A percentile compares a stretch with the other conserved stretches of the same genome.
phyloP scores from a whole-genome alignment of 2,329 filamentous ascomycete species.

The Tolypocladium endophyticum region DNA sequence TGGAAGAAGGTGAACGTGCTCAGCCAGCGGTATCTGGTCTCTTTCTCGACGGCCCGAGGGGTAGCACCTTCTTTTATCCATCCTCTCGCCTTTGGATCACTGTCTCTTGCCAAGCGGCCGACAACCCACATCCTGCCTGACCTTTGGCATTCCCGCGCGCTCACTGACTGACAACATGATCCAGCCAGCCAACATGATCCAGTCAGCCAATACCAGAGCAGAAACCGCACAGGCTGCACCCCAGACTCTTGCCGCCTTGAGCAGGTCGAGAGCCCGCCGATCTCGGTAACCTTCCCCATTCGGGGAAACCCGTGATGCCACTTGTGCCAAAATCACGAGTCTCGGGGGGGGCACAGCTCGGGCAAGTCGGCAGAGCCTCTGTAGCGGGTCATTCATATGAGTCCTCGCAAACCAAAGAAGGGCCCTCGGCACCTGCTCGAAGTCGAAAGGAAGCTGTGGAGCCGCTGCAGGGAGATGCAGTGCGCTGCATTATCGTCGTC shows the following conservation, averaged over 20 bases:
- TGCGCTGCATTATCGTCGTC: not conserved
- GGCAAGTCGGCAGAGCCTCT: not conserved
- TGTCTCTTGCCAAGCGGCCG: not conserved
- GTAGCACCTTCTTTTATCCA: not conserved
- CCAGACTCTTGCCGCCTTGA: not conserved
- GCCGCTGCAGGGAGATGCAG: not conserved
- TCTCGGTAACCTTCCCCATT: constrained; percentile 1
- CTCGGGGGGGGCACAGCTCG: not conserved
- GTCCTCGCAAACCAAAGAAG: not conserved
- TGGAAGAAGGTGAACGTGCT: not conserved
- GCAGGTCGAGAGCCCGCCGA: not conserved
- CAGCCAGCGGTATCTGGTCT: not conserved
- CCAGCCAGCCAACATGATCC: not conserved
- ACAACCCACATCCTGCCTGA: not conserved
- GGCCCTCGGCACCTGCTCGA: not conserved
- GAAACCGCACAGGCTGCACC: not conserved
- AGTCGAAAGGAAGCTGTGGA: not conserved
- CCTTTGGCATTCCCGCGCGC: not conserved
- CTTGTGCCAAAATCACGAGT: not conserved
- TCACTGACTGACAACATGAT: not conserved
- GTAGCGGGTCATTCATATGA: not conserved
- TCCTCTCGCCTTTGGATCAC: not conserved
- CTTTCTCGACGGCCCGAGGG: not conserved
- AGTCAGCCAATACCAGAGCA: not conserved
- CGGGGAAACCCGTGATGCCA: not conserved